These are phyloP conservation scores for Panus rudis DNA, from an alignment of 768 basidiomycete species.

Conservation along the genomic window DNA sequence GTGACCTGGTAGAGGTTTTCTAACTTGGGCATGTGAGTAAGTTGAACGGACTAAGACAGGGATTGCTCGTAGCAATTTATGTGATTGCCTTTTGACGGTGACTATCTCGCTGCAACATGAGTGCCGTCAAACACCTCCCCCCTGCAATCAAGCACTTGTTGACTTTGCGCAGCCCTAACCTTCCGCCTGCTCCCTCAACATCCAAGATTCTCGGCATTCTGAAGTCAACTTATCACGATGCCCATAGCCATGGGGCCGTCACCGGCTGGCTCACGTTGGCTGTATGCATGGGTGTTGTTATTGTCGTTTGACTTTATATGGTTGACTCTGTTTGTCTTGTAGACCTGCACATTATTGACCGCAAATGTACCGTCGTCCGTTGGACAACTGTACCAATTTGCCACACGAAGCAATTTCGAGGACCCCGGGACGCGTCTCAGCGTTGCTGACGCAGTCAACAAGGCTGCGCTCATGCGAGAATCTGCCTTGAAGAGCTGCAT, in stretches of 20 bases:
- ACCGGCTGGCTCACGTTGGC: conserved; percentile 79
- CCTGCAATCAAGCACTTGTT: conserved; percentile 65
- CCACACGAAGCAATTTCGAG: conserved; percentile 42
- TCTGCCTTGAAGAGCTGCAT: conserved; percentile 84
- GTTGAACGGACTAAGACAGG: too few relatives aligned
- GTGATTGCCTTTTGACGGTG: too few relatives aligned
- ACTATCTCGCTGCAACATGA: too few relatives aligned
- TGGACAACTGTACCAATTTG: conserved; percentile 76
- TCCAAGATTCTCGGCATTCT: conserved; percentile 50
- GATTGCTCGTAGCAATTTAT: too few relatives aligned
- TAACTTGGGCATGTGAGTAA: too few relatives aligned
- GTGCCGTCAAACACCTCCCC: conserved; percentile 47
- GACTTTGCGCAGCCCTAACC: conserved; percentile 57
- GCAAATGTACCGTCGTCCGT: conserved; percentile 75
- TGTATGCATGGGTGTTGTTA: conserved; percentile 44
- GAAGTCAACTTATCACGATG: conserved; percentile 56
- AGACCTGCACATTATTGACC: conserved; percentile 82
- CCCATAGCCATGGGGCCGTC: conserved; percentile 55
- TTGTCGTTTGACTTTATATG: conserved; percentile 3
- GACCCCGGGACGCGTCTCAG: conserved; percentile 34
- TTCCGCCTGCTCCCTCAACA: conserved; percentile 49
- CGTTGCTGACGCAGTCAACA: conserved; percentile 53
- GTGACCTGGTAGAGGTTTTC: too few relatives aligned
- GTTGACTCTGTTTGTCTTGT: conserved; percentile 13
- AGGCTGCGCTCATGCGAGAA: conserved; percentile 83